These are phyloP conservation scores for Arabis hirsuta DNA, from an alignment of 345 rosid species.

Conservation along the genomic window DNA sequence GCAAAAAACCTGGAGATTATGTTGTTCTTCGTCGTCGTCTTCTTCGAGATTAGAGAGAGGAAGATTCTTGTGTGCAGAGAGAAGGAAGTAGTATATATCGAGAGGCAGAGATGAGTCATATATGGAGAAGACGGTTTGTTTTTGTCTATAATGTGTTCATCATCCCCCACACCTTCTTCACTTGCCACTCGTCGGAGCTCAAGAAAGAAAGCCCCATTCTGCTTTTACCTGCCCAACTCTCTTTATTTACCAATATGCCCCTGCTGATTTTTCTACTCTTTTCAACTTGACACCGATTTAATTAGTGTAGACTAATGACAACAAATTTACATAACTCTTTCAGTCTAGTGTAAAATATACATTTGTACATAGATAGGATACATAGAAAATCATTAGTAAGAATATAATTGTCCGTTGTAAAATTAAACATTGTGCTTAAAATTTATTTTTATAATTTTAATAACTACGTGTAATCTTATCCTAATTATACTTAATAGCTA, in stretches of 20 bases:
- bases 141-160: conserved; percentile 35
- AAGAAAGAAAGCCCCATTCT: conserved; percentile 9
- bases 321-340: too few relatives aligned
- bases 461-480: too few relatives aligned
- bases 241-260: conserved; percentile 41
- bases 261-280: not conserved
- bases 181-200: conserved; percentile 43
- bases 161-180: conserved; percentile 38
- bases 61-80: conserved; percentile 34
- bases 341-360: too few relatives aligned
- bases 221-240: conserved; percentile 12
- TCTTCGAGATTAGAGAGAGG: conserved; percentile 24
- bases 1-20: conserved; percentile 40
- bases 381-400: too few relatives aligned
- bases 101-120: conserved; percentile 36
- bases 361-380: too few relatives aligned
- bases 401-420: too few relatives aligned
- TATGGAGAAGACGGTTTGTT: conserved; percentile 43
- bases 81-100: too few relatives aligned
- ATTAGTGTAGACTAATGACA: too few relatives aligned
- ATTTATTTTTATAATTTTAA: too few relatives aligned
- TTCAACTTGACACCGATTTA: too few relatives aligned
- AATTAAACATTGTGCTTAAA: too few relatives aligned
- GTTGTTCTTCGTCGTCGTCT: conserved; percentile 25
- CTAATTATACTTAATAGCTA: too few relatives aligned